Conservation (phyloP, 2,329 filamentous ascomycete genomes). For the Colletotrichum godetiae region DNA sequence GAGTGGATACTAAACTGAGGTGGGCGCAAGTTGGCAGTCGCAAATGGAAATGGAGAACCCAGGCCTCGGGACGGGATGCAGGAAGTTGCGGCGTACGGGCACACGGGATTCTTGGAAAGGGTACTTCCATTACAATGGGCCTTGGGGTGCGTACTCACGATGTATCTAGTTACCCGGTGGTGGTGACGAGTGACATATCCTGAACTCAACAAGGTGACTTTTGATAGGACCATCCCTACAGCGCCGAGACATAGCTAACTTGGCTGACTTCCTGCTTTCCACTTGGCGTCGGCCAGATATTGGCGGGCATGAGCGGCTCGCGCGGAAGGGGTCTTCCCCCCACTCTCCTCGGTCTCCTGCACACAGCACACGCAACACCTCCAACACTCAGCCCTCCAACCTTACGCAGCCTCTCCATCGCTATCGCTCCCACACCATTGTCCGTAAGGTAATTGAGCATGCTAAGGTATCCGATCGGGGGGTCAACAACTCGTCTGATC, state of each 20-base stretch:
- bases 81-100: background rate
- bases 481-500: background rate
- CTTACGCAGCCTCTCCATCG: background rate
- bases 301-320: constrained; percentile 20
- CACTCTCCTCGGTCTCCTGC: background rate
- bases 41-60: background rate
- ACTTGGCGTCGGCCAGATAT: constrained; percentile 21
- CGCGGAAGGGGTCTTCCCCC: constrained; percentile 20
- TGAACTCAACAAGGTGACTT: constrained; percentile 15
- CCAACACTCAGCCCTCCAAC: background rate
- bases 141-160: background rate
- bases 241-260: constrained; percentile 25
- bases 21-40: background rate
- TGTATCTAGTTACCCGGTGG: background rate
- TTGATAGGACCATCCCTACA: constrained; percentile 13
- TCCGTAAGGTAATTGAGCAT: background rate
- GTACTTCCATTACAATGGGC: background rate
- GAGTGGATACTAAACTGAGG: background rate
- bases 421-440: background rate
- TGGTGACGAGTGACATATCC: background rate
- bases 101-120: background rate
- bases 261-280: constrained; percentile 5
- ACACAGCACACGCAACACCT: constrained; percentile 1
- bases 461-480: background rate
- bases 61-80: background rate